Evolutionary conservation across 1,139 yeast species (phyloP), one percentile per base, ranked within the genome.

Genomic region (Pichia sp.): DNA sequence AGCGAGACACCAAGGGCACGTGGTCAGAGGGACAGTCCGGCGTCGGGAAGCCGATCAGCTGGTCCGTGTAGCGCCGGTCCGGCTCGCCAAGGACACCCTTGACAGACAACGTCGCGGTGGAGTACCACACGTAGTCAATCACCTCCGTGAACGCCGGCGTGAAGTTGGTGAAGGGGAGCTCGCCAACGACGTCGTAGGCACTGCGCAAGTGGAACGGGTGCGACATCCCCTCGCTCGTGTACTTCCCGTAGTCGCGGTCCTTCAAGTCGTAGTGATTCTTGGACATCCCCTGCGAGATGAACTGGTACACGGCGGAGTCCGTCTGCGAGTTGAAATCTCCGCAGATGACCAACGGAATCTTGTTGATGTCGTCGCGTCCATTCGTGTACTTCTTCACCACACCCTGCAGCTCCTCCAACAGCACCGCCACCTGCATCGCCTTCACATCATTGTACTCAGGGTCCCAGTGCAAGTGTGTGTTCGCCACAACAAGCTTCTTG

Each of bases 391-490:
- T 84, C 66, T 80, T 80, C 52, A 82, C 72, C 46, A 85, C 70
- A 2, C 73, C 73, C 67, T 90, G 95, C 65, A 93, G 73, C 70
- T 93, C 97, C 67, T 93, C 98, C 67, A 95, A 75, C 61, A 95
- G 75, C 49, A 93, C 85, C 49, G 97, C 97, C 54, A 89, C 93
- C 75, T 95, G 99, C 72, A 95, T 86, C 8, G 97, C 82, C 72
- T 95, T 95, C 57, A 95, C 99, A 73, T 95, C 99, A 68, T 90
- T 89, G 69, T 84, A 89, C 50, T 90, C 90, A 8, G 99, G 99
- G 73, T 93, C 98, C 98, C 99, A 95, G 70, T 92, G 97, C 70
- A 93, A 81, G 77, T 95, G 99, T 0, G 99, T 92, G 65, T 92
- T 93, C 3, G 87, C 90, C 47, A 90, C 77, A 61, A 89, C 77